Evolutionary conservation across 1,284 basidiomycete species (phyloP).

Genomic region (Ganoderma lucidum): DNA sequence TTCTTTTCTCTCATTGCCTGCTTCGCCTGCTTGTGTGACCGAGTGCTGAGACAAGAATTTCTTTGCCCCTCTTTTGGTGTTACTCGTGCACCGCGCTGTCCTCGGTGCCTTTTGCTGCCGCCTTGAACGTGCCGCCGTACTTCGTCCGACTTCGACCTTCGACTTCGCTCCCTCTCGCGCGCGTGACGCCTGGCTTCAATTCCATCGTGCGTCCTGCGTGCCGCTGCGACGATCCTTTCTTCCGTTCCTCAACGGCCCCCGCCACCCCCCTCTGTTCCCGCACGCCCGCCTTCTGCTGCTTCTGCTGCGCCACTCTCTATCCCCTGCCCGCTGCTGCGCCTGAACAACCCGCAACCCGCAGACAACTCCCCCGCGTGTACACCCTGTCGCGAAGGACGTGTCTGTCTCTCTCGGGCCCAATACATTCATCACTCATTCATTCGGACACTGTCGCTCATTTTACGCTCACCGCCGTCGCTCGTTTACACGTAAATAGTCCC

Average conservation of each 20-base stretch:
- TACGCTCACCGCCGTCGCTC: conserved; percentile 3
- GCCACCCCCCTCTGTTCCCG: neutral
- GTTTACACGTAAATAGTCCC: neutral
- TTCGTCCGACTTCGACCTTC: neutral
- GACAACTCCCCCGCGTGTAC: neutral
- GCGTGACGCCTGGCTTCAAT: conserved; percentile 2
- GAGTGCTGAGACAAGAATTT: conserved; percentile 8
- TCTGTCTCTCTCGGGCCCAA: neutral
- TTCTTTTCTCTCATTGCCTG: neutral
- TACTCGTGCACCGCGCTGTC: neutral
- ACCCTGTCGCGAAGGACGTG: neutral
- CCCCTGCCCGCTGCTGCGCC: neutral
- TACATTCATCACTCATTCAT: conserved; percentile 1
- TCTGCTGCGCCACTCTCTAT: neutral
- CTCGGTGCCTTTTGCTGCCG: neutral
- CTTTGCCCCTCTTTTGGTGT: neutral
- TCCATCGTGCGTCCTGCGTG: neutral
- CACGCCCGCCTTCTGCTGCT: neutral
- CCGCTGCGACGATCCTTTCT: neutral
- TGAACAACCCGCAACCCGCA: neutral
- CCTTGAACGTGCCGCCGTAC: conserved; percentile 1
- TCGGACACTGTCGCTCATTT: conserved; percentile 8
- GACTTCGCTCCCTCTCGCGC: neutral
- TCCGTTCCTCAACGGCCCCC: neutral
- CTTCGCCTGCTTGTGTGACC: neutral